Evolutionary conservation across 257 asterid genomes (phyloP).

Genomic region (Paraleonurus japonicus): DNA sequence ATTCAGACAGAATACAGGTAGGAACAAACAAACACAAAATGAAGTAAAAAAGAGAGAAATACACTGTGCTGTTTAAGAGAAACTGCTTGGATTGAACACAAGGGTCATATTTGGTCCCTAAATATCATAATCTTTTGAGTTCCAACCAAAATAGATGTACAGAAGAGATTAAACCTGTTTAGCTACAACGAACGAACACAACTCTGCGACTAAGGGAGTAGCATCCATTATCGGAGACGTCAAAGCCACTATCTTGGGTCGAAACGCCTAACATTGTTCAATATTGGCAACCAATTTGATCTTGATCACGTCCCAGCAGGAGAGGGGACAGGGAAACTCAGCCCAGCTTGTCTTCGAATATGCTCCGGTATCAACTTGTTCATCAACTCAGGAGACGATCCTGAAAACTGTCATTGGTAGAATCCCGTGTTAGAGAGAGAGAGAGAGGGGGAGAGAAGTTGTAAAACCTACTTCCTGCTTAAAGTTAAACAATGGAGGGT

Average conservation of each 20-base stretch:
- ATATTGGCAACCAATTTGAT: background rate
- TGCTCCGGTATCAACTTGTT: slow-evolving; percentile 54
- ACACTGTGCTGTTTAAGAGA: slow-evolving; percentile 18
- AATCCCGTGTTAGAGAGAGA: slow-evolving; percentile 11
- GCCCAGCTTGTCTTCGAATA: slow-evolving; percentile 42
- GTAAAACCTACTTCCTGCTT: slow-evolving; percentile 63
- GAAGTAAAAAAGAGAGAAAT: slow-evolving; percentile 4
- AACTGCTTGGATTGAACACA: slow-evolving; percentile 12
- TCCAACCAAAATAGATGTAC: slow-evolving; percentile 66
- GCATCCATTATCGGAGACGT: slow-evolving; percentile 36
- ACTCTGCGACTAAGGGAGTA: slow-evolving; percentile 27
- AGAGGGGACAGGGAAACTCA: slow-evolving; percentile 31
- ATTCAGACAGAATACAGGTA: slow-evolving; percentile 20
- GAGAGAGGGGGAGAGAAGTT: background rate
- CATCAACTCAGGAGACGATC: slow-evolving; percentile 79
- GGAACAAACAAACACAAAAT: background rate
- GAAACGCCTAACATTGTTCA: slow-evolving; percentile 9
- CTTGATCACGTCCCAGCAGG: slow-evolving; percentile 38
- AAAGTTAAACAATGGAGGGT: slow-evolving; percentile 79
- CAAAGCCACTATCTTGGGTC: slow-evolving; percentile 33
- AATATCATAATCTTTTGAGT: slow-evolving; percentile 23
- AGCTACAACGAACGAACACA: slow-evolving; percentile 36
- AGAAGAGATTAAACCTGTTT: slow-evolving; percentile 34
- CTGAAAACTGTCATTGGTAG: slow-evolving; percentile 52
- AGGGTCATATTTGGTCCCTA: slow-evolving; percentile 24